These are phyloP conservation scores for Gloeopeniophorella convolvens DNA, from an alignment of 768 basidiomycete species.

Conservation along the genomic window DNA sequence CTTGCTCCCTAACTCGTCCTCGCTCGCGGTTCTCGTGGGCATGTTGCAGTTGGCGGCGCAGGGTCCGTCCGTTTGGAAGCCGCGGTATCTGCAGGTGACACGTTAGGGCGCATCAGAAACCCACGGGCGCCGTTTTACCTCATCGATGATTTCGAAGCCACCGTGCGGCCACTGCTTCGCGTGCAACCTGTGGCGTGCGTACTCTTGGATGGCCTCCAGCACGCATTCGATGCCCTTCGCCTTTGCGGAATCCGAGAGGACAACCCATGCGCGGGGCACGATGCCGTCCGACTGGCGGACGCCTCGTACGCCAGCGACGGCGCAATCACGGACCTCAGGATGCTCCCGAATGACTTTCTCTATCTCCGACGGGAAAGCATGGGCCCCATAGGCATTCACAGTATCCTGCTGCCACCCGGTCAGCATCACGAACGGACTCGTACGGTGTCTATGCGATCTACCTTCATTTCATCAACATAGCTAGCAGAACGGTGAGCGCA, in stretches of 20 bases:
- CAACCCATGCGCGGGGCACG: constrained; percentile 72
- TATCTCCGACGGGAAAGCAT: constrained; percentile 76
- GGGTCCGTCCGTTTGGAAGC: constrained; percentile 62
- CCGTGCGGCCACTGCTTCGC: constrained; percentile 72
- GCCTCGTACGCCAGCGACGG: constrained; percentile 70
- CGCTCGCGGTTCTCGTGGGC: constrained; percentile 8
- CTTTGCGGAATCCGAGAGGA: constrained; percentile 43
- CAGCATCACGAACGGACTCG: not conserved
- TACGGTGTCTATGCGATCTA: constrained; percentile 22
- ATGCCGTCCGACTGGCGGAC: constrained; percentile 68
- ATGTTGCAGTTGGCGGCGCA: constrained; percentile 57
- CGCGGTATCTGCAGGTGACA: constrained; percentile 51
- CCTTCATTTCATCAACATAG: constrained; percentile 71
- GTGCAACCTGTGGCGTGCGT: constrained; percentile 56
- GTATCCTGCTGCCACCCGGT: constrained; percentile 45
- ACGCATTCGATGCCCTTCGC: constrained; percentile 43
- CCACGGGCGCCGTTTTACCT: constrained; percentile 33
- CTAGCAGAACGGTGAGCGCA: constrained; percentile 27
- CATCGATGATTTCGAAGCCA: constrained; percentile 56
- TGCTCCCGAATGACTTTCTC: constrained; percentile 58
- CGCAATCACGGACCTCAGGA: constrained; percentile 56
- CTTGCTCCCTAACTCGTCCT: not conserved
- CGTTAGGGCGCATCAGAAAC: not conserved
- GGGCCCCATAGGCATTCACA: constrained; percentile 68
- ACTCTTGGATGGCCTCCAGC: constrained; percentile 44